Percentiles rank a stretch among this genome's conserved stretches.
phyloP scores from a whole-genome alignment of 2,329 filamentous ascomycete species.

The Trichophyton simii region DNA sequence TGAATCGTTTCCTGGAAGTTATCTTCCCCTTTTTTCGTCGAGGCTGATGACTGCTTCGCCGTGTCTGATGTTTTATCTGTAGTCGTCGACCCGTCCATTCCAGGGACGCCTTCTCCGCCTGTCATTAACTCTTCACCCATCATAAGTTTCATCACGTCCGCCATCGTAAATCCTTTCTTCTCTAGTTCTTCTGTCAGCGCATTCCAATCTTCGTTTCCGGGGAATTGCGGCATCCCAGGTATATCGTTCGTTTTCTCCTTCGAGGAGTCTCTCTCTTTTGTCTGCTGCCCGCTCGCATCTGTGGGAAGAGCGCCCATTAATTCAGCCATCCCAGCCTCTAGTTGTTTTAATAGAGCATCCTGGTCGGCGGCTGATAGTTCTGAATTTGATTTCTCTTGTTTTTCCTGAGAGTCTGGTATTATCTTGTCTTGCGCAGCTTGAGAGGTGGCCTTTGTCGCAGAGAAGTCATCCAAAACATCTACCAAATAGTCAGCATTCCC shows the following conservation, averaged over 20 bases:
- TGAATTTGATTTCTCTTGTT: neutral
- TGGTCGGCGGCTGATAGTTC: conserved; percentile 2
- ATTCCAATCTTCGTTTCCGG: conserved; percentile 16
- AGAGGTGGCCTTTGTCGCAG: conserved; percentile 29
- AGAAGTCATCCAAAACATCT: conserved; percentile 93
- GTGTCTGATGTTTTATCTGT: conserved; percentile 13
- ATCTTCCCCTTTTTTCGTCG: conserved; percentile 37
- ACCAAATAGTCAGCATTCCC: neutral
- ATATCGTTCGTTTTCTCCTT: conserved; percentile 28
- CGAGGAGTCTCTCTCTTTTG: conserved; percentile 49
- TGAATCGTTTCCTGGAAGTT: conserved; percentile 87
- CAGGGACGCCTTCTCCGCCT: neutral
- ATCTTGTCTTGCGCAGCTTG: neutral
- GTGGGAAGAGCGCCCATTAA: conserved; percentile 51
- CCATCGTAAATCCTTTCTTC: conserved; percentile 19
- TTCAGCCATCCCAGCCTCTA: conserved; percentile 83
- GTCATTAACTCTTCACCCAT: conserved; percentile 17
- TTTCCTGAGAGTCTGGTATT: neutral
- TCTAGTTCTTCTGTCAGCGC: conserved; percentile 23
- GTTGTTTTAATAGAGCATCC: conserved; percentile 58
- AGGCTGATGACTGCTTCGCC: conserved; percentile 15
- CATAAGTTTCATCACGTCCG: conserved; percentile 22
- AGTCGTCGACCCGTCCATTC: conserved; percentile 7
- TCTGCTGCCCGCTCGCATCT: neutral
- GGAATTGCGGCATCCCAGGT: conserved; percentile 11